Conservation (phyloP, 2,329 filamentous ascomycete species). For the Colletotrichum eleusines region DNA sequence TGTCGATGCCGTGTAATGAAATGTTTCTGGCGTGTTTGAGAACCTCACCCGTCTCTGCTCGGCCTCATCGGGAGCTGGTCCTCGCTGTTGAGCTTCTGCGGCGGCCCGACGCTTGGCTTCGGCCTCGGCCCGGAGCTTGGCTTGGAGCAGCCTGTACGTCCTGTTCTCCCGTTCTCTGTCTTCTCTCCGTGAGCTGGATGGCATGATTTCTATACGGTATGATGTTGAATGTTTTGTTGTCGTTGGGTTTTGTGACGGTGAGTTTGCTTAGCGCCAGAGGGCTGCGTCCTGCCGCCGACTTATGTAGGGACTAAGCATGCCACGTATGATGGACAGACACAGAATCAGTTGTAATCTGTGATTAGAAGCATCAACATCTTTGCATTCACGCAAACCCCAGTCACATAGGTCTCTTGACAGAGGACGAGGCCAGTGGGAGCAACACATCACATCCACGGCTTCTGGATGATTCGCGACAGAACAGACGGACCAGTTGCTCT, state of each 20-base stretch:
- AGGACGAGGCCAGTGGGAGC: neutral
- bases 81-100: neutral
- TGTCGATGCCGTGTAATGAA: neutral
- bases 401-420: neutral
- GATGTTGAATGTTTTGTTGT: neutral
- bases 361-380: no score
- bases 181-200: neutral
- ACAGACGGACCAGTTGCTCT: neutral
- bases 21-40: neutral
- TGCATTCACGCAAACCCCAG: no score
- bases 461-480: neutral
- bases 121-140: neutral
- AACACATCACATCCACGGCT: neutral
- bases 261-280: neutral
- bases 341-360: neutral
- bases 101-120: no score
- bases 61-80: neutral
- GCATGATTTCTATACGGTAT: neutral
- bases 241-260: neutral
- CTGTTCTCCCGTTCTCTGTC: neutral
- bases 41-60: neutral
- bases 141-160: neutral
- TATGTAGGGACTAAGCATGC: neutral
- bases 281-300: neutral
- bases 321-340: neutral